Conservation (phyloP, 768 basidiomycete species). For the Kwoniella sp. region DNA sequence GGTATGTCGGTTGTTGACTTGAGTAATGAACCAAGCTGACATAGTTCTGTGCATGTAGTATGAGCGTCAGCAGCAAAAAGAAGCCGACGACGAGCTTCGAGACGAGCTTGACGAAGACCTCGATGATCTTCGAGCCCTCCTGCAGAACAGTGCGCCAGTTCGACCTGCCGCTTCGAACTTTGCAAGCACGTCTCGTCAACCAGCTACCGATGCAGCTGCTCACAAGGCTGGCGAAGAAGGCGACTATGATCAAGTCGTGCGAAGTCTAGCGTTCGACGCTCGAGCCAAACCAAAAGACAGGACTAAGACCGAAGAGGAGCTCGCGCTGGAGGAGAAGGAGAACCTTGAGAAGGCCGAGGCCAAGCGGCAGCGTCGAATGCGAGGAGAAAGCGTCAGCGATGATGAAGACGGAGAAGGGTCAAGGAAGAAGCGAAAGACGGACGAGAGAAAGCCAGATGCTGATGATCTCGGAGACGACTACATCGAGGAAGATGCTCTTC, state of each 20-base stretch:
- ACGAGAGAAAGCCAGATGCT: slow-evolving; percentile 64
- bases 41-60: slow-evolving; percentile 60
- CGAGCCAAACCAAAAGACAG: slow-evolving; percentile 91
- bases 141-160: slow-evolving; percentile 54
- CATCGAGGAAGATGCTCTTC: slow-evolving; percentile 42
- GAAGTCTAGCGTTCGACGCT: slow-evolving; percentile 88
- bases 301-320: slow-evolving; percentile 93
- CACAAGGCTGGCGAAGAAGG: slow-evolving; percentile 49
- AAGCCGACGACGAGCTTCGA: slow-evolving; percentile 80
- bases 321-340: slow-evolving; percentile 84
- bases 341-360: slow-evolving; percentile 82
- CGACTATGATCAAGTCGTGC: slow-evolving; percentile 89
- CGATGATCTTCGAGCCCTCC: slow-evolving; percentile 72
- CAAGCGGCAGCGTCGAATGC: slow-evolving; percentile 76
- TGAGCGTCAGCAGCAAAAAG: slow-evolving; percentile 82
- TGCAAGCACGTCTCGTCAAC: slow-evolving; percentile 44
- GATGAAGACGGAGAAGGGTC: slow-evolving; percentile 60
- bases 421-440: slow-evolving; percentile 43
- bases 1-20: slow-evolving; percentile 58
- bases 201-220: slow-evolving; percentile 2
- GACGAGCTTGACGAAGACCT: slow-evolving; percentile 87
- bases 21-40: background rate
- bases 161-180: slow-evolving; percentile 45
- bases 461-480: slow-evolving; percentile 93
- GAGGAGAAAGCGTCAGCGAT: slow-evolving; percentile 70